A percentile compares a stretch with the other conserved stretches of the same genome.
These are phyloP conservation scores for Debaryomycetaceae sp. DNA, from an alignment of 1,139 yeast species.

Conservation along the genomic window DNA sequence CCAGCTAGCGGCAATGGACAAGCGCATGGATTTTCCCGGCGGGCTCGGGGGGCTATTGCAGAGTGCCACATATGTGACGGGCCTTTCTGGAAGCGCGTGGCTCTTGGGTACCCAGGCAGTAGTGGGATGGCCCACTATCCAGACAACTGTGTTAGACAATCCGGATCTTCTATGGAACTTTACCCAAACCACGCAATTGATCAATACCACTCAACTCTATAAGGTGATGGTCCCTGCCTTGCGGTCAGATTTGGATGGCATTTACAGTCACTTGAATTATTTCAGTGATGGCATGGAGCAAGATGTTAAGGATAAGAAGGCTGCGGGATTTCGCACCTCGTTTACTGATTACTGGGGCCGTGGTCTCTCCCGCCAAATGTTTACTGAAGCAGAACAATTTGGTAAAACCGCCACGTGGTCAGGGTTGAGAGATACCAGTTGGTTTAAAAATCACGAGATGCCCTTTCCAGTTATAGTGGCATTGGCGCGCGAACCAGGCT, in stretches of 20 bases:
- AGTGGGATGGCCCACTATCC: constrained; percentile 29
- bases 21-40: constrained; percentile 15
- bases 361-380: constrained; percentile 28
- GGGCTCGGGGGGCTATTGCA: constrained; percentile 34
- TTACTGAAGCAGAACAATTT: constrained; percentile 9
- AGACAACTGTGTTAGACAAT: constrained; percentile 17
- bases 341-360: constrained; percentile 38
- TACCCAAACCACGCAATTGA: constrained; percentile 25
- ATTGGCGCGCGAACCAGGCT: constrained; percentile 28
- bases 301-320: constrained; percentile 10
- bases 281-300: constrained; percentile 8
- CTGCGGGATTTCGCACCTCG: constrained; percentile 26
- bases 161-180: constrained; percentile 26
- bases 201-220: constrained; percentile 25
- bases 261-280: constrained; percentile 19
- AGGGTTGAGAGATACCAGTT: constrained; percentile 15
- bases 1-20: constrained; percentile 25
- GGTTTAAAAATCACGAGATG: constrained; percentile 23
- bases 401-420: constrained; percentile 32
- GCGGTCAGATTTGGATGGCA: constrained; percentile 15
- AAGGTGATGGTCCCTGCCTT: constrained; percentile 17
- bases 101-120: constrained; percentile 27
- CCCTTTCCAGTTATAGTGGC: constrained; percentile 34
- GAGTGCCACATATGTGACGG: constrained; percentile 26
- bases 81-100: constrained; percentile 38